These are phyloP conservation scores for Bipolaris cookei DNA, from an alignment of 2,329 filamentous ascomycete genomes.

Conservation along the genomic window DNA sequence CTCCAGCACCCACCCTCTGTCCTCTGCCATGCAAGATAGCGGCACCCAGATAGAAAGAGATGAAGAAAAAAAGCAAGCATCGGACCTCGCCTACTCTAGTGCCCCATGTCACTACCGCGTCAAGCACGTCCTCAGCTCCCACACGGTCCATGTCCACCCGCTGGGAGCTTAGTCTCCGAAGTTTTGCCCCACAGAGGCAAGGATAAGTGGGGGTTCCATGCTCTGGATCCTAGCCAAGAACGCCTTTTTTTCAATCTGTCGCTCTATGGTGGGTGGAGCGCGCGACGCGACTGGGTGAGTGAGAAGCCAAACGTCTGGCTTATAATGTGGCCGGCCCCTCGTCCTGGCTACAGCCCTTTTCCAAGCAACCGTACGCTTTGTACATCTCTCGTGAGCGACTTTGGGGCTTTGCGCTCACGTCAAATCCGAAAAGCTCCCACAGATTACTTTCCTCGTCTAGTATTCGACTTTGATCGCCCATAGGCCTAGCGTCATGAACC, in stretches of 20 bases:
- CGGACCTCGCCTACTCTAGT: conserved; percentile 37
- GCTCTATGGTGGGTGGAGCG: conserved; percentile 9
- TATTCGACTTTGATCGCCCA: too few relatives aligned
- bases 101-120: conserved; percentile 14
- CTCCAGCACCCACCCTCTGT: conserved; percentile 6
- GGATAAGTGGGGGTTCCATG: conserved; percentile 13
- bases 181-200: conserved; percentile 22
- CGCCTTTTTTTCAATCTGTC: conserved; percentile 25
- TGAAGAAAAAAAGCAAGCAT: conserved; percentile 28
- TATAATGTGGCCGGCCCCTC: conserved; percentile 36
- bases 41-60: background rate
- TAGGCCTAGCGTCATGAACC: conserved; percentile 15
- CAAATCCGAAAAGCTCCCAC: conserved; percentile 46
- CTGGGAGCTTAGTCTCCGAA: conserved; percentile 19
- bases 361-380: conserved; percentile 8
- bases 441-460: background rate
- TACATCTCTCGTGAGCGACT: conserved; percentile 47
- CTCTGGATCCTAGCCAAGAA: conserved; percentile 28
- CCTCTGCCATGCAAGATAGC: background rate
- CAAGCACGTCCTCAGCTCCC: conserved; percentile 7
- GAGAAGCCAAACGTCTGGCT: conserved; percentile 1
- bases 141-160: conserved; percentile 7
- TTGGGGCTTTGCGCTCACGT: conserved; percentile 53
- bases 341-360: conserved; percentile 5
- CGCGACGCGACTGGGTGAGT: conserved; percentile 9